Conservation (phyloP, 768 basidiomycete species). For the Jaapia argillacea region DNA sequence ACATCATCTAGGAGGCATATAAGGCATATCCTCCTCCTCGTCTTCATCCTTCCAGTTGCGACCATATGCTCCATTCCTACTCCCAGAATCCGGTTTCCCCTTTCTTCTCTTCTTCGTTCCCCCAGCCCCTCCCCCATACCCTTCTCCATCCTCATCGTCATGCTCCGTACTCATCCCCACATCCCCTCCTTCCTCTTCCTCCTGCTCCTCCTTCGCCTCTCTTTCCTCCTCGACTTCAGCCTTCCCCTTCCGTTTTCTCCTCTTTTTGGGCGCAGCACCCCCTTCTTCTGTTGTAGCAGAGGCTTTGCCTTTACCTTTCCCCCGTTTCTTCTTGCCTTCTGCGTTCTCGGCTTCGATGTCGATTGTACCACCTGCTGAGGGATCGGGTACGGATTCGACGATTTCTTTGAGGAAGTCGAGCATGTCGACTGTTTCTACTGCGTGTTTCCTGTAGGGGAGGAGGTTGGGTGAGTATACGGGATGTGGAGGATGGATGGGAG, state of each 20-base stretch:
- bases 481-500: background rate
- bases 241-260: slow-evolving; percentile 38
- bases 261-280: slow-evolving; percentile 32
- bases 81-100: too few species aligned
- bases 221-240: slow-evolving; percentile 21
- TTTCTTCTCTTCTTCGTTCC: too few species aligned
- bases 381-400: slow-evolving; percentile 79
- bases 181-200: slow-evolving; percentile 34
- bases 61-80: too few species aligned
- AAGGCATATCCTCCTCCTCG: too few species aligned
- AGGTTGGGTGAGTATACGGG: background rate
- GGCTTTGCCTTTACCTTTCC: slow-evolving; percentile 43
- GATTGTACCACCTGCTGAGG: slow-evolving; percentile 73
- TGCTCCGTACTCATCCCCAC: slow-evolving; percentile 6
- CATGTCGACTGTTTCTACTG: slow-evolving; percentile 77
- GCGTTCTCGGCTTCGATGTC: slow-evolving; percentile 53
- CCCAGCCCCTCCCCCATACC: background rate
- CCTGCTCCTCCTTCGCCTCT: slow-evolving; percentile 22
- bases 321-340: slow-evolving; percentile 45
- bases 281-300: slow-evolving; percentile 21
- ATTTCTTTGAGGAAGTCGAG: slow-evolving; percentile 94
- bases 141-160: background rate
- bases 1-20: too few species aligned
- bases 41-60: too few species aligned
- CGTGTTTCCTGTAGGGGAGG: slow-evolving; percentile 69